phyloP scores from a whole-genome alignment of 306 rosid species.

The Rosa rugosa region DNA sequence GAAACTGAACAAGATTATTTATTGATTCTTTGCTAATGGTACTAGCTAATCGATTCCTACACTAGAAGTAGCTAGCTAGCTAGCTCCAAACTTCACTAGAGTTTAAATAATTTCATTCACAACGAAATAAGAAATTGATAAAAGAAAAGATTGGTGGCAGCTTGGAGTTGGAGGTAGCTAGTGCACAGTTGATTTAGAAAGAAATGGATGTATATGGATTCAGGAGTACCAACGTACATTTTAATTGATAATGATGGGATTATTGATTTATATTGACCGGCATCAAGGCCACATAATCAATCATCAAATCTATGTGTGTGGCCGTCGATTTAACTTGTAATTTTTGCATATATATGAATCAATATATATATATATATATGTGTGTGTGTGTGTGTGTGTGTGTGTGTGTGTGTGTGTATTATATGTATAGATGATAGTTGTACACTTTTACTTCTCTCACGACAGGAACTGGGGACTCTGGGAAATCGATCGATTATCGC shows the following conservation, averaged over 20 bases:
- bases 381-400: too few species aligned
- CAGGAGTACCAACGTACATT: not conserved
- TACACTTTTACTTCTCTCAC: not conserved
- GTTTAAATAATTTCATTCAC: not conserved
- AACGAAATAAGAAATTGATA: not conserved
- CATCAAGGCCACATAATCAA: not conserved
- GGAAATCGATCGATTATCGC: not conserved
- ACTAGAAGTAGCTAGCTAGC: not conserved
- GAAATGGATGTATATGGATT: not conserved
- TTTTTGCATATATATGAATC: not conserved
- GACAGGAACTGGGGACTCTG: not conserved
- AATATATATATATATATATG: too few species aligned
- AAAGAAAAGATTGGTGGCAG: not conserved
- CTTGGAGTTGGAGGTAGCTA: not conserved
- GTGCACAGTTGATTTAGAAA: not conserved
- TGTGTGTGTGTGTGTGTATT: too few species aligned
- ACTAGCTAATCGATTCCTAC: not conserved
- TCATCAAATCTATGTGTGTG: not conserved
- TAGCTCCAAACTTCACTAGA: not conserved
- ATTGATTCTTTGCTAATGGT: not conserved
- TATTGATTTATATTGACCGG: not conserved
- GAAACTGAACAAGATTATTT: not conserved
- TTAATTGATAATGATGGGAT: not conserved
- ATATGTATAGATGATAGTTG: not conserved
- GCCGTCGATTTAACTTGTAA: not conserved